Base-by-base conservation (phyloP, 2,329 filamentous ascomycete genomes). In the Colletotrichum chlorophyti region DNA sequence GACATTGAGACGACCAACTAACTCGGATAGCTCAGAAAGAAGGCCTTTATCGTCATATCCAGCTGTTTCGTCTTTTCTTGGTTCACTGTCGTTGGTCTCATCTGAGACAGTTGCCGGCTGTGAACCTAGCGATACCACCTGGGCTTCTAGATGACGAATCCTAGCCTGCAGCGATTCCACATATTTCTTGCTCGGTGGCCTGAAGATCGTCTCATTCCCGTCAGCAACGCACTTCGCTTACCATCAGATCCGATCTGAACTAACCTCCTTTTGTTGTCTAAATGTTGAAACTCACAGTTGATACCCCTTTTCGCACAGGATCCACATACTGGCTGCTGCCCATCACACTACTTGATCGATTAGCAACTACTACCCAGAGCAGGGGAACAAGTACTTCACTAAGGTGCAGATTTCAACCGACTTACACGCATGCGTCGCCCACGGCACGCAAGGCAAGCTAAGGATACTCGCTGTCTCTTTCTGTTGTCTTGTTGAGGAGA, bases 151-250 rank as follows among this genome's bases (percentile, higher is more conserved):
- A 3, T 47, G 24, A 4, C 51, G 34, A 6, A 67, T 66, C 2
- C 64, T 50, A 10, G 59, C 63, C 17, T 64, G 53, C 2, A 67
- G 48, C 2, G 65, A 61, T 48, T 67, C 58, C 15, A 67, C 65
- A 19, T 63, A 66, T 42, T 64, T 61, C 41, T 66, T 67, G 38
- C 65, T 67, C 17, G 65, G 65, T 23, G 65, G 65, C 34, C 65
- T 67, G 3, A 15, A 10, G 14, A 37, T 19, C 8, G 23, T 12
- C 17, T 17, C 15, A 26, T 26, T 19, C 17, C 15, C 27, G 15
- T 21, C 15, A 34, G 32, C 21, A 6, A 10, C 15, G 26, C 19
- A n/a, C 15, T 4, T 17, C 14, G 17, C 24, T 38, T n/a, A 12
- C 6, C 19, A 27, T 19, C n/a, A 10, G 17, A n/a, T 19, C 8